These are phyloP conservation scores for Debaryomyces castellii DNA, from an alignment of 805 yeast species.

Conservation along the genomic window DNA sequence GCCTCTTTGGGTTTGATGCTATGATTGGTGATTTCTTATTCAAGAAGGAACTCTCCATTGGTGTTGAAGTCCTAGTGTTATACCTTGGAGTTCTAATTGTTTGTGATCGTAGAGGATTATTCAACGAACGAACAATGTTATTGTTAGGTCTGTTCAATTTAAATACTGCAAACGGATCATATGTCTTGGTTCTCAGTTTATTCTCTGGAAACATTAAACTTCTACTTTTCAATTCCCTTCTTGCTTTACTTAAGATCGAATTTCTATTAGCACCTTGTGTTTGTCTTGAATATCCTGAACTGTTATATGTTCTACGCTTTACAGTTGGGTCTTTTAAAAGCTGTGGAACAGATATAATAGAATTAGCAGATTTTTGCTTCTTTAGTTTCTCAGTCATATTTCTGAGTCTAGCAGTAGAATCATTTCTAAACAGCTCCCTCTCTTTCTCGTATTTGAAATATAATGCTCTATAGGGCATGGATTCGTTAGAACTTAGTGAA, in stretches of 20 bases:
- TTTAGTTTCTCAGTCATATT: conserved; percentile 39
- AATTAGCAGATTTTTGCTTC: conserved; percentile 39
- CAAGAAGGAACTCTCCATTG: not conserved
- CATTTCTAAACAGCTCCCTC: conserved; percentile 41
- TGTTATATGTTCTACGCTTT: conserved; percentile 4
- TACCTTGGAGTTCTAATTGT: not conserved
- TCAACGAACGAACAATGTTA: not conserved
- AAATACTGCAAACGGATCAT: conserved; percentile 27
- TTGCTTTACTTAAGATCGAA: conserved; percentile 35
- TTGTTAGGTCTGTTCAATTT: conserved; percentile 3
- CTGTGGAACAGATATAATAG: conserved; percentile 32
- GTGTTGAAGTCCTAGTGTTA: not conserved
- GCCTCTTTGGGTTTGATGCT: not conserved
- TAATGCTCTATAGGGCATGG: conserved; percentile 35
- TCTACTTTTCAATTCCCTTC: conserved; percentile 34
- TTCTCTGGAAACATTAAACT: conserved; percentile 28
- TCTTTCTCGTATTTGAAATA: conserved; percentile 41
- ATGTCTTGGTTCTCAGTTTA: conserved; percentile 8
- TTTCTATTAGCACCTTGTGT: conserved; percentile 11
- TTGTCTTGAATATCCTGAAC: conserved; percentile 11
- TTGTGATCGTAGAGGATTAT: not conserved
- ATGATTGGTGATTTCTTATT: not conserved
- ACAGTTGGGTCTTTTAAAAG: conserved; percentile 31
- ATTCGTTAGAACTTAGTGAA: not conserved
- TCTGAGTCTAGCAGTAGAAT: conserved; percentile 46